Base-by-base conservation (phyloP, 371 early-diverging fungal species). In the Sporodiniella umbellata region DNA sequence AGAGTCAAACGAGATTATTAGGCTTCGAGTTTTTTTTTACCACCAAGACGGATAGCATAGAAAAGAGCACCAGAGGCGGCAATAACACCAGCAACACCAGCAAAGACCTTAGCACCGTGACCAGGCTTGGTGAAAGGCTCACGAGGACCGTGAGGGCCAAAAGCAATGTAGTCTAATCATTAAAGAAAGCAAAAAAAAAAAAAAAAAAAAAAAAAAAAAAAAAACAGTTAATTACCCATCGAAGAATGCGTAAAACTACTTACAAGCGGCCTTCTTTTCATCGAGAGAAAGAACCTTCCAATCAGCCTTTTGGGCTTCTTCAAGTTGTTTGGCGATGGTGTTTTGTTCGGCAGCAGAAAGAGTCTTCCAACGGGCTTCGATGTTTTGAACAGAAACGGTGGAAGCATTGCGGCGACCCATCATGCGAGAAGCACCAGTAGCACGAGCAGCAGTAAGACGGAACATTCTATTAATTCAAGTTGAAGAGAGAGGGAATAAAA, bases 91-190 rank as follows among this genome's bases (percentile, higher is more conserved):
- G 60, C 46, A 44, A 88, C 74, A 71, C 92, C 94, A 47, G 65
- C 64, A 53, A 82, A 8, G 28, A 96, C 88, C 79, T 90, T 91
- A 60, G 70, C 54, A 54, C 64, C 70, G 62, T 91, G 80, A 51
- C 85, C 84, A 42, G 93, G 87, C 70, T 89, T 81, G 44, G 72
- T 72, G 42, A 81, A 65, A 24, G 89, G 89, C 59, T 86, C 84
- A 64, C 98, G 93, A 51, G 89, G 87, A 69, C 92, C 94, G 78
- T 96, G 92, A 40, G 90, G 80, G 51, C 98, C 98, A 69, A 94
- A 98, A 40, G 96, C 92, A 61, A 96, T 87, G 74, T 85, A 96
- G 79, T 93, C 73, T 70, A 46, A 10, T 7, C n/a, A n/a, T n/a
- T n/a, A n/a, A n/a, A n/a, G n/a, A n/a, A n/a, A n/a, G n/a, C n/a